phyloP scores from a whole-genome alignment of 257 asterid genomes.

The Mentha longifolia region DNA sequence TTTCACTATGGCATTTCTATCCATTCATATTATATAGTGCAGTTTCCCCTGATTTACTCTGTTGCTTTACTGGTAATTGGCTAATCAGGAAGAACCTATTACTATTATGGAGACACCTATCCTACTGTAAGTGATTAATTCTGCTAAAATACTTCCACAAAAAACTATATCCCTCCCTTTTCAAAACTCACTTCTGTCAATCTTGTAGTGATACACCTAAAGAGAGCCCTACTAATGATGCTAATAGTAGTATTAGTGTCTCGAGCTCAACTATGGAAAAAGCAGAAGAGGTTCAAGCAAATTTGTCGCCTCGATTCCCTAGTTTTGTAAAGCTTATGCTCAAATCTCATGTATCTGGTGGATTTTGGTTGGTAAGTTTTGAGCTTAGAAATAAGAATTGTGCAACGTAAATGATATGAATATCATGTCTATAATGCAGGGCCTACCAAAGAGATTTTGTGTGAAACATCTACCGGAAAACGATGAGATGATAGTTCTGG shows the following conservation, averaged over 20 bases:
- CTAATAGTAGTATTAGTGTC: constrained; percentile 8
- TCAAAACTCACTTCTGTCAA: neutral
- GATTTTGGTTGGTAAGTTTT: constrained; percentile 73
- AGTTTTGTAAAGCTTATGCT: constrained; percentile 53
- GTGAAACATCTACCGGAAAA: constrained; percentile 49
- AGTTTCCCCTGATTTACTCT: neutral
- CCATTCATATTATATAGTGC: neutral
- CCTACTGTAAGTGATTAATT: constrained; percentile 32
- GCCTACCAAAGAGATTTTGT: constrained; percentile 62
- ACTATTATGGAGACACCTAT: neutral
- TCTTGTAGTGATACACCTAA: constrained; percentile 31
- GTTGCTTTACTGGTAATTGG: neutral
- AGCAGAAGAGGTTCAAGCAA: constrained; percentile 51
- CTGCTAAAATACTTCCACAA: constrained; percentile 7
- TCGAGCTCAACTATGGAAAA: constrained; percentile 35
- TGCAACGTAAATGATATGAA: neutral
- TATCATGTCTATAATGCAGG: constrained; percentile 35
- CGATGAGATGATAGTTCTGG: constrained; percentile 49
- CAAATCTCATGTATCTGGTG: constrained; percentile 62
- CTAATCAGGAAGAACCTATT: constrained; percentile 21
- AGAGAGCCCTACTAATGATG: neutral
- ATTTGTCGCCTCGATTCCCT: constrained; percentile 44
- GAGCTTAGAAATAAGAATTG: neutral
- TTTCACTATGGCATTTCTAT: too few species aligned
- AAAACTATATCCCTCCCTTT: neutral